Base-by-base conservation (phyloP, 441 rosid genomes). In the Syzygium malaccense region DNA sequence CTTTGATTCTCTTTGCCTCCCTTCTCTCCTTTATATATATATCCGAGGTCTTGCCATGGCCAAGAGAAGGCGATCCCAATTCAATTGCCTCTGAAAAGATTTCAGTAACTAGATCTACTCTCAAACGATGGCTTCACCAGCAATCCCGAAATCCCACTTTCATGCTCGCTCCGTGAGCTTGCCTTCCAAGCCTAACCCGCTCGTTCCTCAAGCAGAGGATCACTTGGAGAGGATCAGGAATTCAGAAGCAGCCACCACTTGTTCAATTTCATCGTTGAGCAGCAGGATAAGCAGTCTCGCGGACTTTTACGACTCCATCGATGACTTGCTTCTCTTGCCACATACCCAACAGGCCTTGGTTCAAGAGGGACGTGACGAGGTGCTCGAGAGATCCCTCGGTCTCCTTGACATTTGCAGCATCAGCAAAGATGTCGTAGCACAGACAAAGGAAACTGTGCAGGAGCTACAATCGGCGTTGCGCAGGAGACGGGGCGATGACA, bases 381-480 rank as follows among this genome's bases (percentile, higher is more conserved):
- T 93, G 78, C 86, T 94, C 60, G 88, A 92, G 85, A 90, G 88
- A 87, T 92, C 94, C 57, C 92, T 94, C 54, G 87, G 86, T 90
- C 88, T 92, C 79, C 90, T 94, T 90, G 95, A 92, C 86, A 85
- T 90, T 17, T 91, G 94, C 32, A 88, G 90, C 86, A 89, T 71
- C 15, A 26, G 93, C 25, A 92, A 91, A 86, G 95, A 93, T 57
- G 90, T 86, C 68, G 90, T 86, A 66, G 75, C 85, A 49, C 91
- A 92, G 84, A 89, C 89, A 57, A 93, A 91, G 86, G 92, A 92
- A 83, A 66, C 85, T 32, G 75, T 91, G 15, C 90, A 88, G 57
- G 90, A 92, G 85, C 90, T 93, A 88, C 90, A 93, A 88, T 92
- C 92, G 2, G 41, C 87, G 51, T 26, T 95, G 85, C 85, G 49